A percentile compares a stretch with the other conserved stretches of the same genome.
phyloP scores from a whole-genome alignment of 1,139 yeast species.

The Ogataea hybrid region DNA sequence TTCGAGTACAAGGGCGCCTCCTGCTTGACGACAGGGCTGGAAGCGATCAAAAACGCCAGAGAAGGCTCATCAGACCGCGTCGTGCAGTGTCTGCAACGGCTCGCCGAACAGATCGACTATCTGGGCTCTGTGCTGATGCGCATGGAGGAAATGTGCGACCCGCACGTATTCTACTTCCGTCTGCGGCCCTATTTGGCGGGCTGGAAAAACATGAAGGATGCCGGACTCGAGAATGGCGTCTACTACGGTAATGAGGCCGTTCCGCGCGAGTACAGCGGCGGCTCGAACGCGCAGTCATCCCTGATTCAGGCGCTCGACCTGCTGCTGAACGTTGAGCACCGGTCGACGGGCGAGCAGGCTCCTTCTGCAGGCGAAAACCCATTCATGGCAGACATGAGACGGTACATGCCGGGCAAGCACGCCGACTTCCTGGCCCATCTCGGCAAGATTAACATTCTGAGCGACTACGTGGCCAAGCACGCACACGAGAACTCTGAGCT shows the following conservation, averaged over 20 bases:
- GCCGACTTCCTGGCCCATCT: slow-evolving; percentile 66
- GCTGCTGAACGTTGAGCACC: slow-evolving; percentile 71
- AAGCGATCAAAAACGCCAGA: slow-evolving; percentile 59
- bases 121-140: slow-evolving; percentile 73
- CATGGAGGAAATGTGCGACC: slow-evolving; percentile 95
- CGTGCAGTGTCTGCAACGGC: slow-evolving; percentile 47
- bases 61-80: slow-evolving; percentile 40
- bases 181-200: slow-evolving; percentile 91
- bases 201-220: slow-evolving; percentile 89
- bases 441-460: slow-evolving; percentile 53
- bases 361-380: slow-evolving; percentile 43
- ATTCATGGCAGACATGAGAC: slow-evolving; percentile 80
- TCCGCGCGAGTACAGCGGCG: slow-evolving; percentile 74
- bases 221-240: slow-evolving; percentile 75
- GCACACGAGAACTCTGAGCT: slow-evolving; percentile 50
- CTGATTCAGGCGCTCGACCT: slow-evolving; percentile 84
- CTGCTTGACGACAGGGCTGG: slow-evolving; percentile 55
- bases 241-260: slow-evolving; percentile 64
- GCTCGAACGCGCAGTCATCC: slow-evolving; percentile 92
- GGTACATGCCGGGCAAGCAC: slow-evolving; percentile 88
- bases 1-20: slow-evolving; percentile 82
- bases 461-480: slow-evolving; percentile 56
- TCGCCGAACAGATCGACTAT: slow-evolving; percentile 75
- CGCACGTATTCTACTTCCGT: slow-evolving; percentile 83
- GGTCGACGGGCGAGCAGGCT: slow-evolving; percentile 61